A percentile compares a stretch with the other conserved stretches of the same genome.
These are phyloP conservation scores for Ceratocystis harringtonii DNA, from an alignment of 2,329 filamentous ascomycete genomes.

Conservation along the genomic window DNA sequence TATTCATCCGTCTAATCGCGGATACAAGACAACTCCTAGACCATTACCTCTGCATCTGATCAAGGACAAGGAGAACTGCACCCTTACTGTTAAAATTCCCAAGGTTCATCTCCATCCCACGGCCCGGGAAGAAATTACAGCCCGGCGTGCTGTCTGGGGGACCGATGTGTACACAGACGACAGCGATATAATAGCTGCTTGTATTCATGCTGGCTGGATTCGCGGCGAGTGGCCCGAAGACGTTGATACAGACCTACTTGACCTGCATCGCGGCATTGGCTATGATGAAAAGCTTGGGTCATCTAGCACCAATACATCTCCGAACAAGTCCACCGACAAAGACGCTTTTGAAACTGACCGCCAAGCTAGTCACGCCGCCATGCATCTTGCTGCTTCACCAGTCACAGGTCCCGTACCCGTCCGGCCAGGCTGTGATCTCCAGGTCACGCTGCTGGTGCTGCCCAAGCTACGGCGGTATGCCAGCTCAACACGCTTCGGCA, in stretches of 20 bases:
- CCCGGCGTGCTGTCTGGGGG: constrained; percentile 72
- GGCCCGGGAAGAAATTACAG: constrained; percentile 70
- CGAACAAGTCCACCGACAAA: constrained; percentile 19
- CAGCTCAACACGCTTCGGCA: constrained; percentile 59
- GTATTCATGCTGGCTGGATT: constrained; percentile 87
- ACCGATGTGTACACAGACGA: constrained; percentile 93
- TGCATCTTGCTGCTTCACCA: constrained; percentile 39
- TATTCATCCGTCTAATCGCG: constrained; percentile 27
- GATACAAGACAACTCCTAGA: constrained; percentile 43
- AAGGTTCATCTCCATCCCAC: constrained; percentile 55
- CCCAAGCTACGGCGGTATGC: constrained; percentile 65
- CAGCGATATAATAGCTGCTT: constrained; percentile 81
- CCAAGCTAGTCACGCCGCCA: constrained; percentile 23
- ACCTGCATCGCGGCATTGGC: constrained; percentile 30
- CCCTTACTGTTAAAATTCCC: constrained; percentile 74
- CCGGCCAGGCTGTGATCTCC: constrained; percentile 58
- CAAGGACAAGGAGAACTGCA: constrained; percentile 70
- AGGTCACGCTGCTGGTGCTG: constrained; percentile 74
- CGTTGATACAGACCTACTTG: constrained; percentile 54
- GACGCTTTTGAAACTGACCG: constrained; percentile 26
- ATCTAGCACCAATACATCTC: constrained; percentile 17
- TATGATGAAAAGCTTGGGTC: constrained; percentile 5
- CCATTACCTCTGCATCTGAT: constrained; percentile 61
- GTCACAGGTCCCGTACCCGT: constrained; percentile 46
- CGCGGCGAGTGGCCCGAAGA: constrained; percentile 74